phyloP scores from a whole-genome alignment of 805 yeast genomes.

The Starmerella apis region DNA sequence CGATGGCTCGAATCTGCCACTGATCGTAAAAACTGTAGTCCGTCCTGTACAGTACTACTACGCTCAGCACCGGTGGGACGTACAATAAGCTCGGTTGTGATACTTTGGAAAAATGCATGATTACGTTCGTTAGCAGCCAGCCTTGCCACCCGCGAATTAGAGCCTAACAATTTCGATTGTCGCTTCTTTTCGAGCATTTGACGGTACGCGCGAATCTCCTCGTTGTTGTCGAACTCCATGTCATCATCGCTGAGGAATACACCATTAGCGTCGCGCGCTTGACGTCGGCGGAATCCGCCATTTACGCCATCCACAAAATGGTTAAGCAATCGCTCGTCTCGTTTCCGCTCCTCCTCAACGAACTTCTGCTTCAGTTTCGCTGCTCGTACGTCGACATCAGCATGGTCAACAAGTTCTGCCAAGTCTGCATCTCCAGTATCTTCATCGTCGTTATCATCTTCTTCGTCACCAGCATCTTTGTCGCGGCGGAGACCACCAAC shows the following conservation, averaged over 20 bases:
- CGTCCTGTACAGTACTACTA: slow-evolving; percentile 17
- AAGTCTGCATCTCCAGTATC: slow-evolving; percentile 18
- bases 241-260: slow-evolving; percentile 16
- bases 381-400: slow-evolving; percentile 5
- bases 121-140: slow-evolving; percentile 20
- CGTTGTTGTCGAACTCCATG: slow-evolving; percentile 6
- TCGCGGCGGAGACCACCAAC: slow-evolving; percentile 11
- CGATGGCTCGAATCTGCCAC: not conserved
- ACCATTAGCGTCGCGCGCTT: slow-evolving; percentile 8
- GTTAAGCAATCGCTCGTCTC: slow-evolving; percentile 21
- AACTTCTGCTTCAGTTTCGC: slow-evolving; percentile 12
- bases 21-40: slow-evolving; percentile 16
- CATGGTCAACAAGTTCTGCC: slow-evolving; percentile 21
- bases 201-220: slow-evolving; percentile 5
- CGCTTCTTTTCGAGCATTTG: slow-evolving; percentile 9
- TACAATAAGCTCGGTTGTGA: slow-evolving; percentile 20
- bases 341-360: slow-evolving; percentile 20
- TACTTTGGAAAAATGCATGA: slow-evolving; percentile 23
- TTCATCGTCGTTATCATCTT: slow-evolving; percentile 17
- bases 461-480: slow-evolving; percentile 1
- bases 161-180: slow-evolving; percentile 14
- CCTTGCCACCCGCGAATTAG: slow-evolving; percentile 14
- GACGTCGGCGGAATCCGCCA: slow-evolving; percentile 22
- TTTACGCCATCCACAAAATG: slow-evolving; percentile 23
- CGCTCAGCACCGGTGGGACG: slow-evolving; percentile 10